phyloP scores from a whole-genome alignment of 2,329 filamentous ascomycete species.

The Fonsecaea pedrosoi region DNA sequence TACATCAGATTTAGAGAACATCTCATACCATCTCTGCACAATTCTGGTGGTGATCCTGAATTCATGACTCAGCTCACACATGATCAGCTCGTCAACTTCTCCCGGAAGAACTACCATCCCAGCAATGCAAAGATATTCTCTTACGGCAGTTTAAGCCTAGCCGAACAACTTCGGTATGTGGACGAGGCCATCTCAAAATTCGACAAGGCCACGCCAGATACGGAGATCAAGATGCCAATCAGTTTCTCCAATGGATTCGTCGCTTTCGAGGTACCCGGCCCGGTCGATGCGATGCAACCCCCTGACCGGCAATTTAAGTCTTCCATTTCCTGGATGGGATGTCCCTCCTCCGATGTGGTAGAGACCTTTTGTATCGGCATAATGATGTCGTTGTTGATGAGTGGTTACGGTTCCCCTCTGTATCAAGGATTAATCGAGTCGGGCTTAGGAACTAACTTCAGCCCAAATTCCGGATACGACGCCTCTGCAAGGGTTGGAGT shows the following conservation, averaged over 20 bases:
- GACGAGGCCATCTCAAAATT: constrained; percentile 77
- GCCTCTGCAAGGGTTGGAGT: constrained; percentile 76
- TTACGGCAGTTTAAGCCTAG: constrained; percentile 89
- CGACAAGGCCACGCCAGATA: constrained; percentile 71
- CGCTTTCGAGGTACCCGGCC: constrained; percentile 75
- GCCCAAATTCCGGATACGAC: constrained; percentile 92
- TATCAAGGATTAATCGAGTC: constrained; percentile 89
- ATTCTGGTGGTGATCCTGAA: constrained; percentile 93
- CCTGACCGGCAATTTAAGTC: constrained; percentile 90
- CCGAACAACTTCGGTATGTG: constrained; percentile 79
- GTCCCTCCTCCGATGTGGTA: constrained; percentile 79
- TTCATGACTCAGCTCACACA: constrained; percentile 96
- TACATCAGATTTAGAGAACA: constrained; percentile 95
- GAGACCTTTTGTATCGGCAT: constrained; percentile 88
- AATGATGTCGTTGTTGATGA: constrained; percentile 81
- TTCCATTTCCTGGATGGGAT: constrained; percentile 89
- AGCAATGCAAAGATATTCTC: constrained; percentile 97
- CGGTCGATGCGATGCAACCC: constrained; percentile 84
- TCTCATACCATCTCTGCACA: constrained; percentile 92
- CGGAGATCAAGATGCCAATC: constrained; percentile 77
- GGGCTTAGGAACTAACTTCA: constrained; percentile 90
- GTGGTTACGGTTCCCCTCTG: constrained; percentile 93
- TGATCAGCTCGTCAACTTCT: constrained; percentile 85
- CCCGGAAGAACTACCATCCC: constrained; percentile 92
- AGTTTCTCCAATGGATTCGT: constrained; percentile 71